Evolutionary conservation across 345 rosid species (phyloP).

Genomic region (Turnera subulata): DNA sequence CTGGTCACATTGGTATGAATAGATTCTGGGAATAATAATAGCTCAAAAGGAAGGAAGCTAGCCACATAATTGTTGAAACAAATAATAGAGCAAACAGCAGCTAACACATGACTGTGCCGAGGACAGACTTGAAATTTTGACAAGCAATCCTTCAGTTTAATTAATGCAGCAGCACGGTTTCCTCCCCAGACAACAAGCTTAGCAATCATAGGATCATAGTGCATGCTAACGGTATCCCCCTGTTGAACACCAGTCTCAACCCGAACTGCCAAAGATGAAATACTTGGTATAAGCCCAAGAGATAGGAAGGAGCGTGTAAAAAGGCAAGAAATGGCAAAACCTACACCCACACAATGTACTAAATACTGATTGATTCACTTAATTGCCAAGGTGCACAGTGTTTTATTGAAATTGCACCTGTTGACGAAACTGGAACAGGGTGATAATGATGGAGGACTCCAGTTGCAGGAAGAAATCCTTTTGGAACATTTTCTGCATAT

Average conservation of each 20-base stretch:
- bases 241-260: conserved; percentile 94
- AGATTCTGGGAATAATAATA: too few relatives aligned
- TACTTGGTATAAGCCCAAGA: conserved; percentile 17
- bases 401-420: conserved; percentile 42
- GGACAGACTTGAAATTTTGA: conserved; percentile 76
- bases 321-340: neutral
- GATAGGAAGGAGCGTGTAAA: neutral
- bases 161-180: conserved; percentile 71
- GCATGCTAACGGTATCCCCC: conserved; percentile 95
- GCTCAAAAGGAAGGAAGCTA: neutral
- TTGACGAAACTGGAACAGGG: conserved; percentile 60
- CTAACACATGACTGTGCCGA: conserved; percentile 4
- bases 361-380: neutral
- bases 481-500: conserved; percentile 92
- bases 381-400: neutral
- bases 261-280: conserved; percentile 45
- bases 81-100: conserved; percentile 7
- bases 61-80: neutral
- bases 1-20: too few relatives aligned
- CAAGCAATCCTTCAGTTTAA: conserved; percentile 81
- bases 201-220: conserved; percentile 99
- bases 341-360: too few relatives aligned
- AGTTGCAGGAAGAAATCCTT: conserved; percentile 93
- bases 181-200: conserved; percentile 95
- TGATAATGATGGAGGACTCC: conserved; percentile 86